phyloP scores from a whole-genome alignment of 345 rosid species.

The Passiflora organensis region DNA sequence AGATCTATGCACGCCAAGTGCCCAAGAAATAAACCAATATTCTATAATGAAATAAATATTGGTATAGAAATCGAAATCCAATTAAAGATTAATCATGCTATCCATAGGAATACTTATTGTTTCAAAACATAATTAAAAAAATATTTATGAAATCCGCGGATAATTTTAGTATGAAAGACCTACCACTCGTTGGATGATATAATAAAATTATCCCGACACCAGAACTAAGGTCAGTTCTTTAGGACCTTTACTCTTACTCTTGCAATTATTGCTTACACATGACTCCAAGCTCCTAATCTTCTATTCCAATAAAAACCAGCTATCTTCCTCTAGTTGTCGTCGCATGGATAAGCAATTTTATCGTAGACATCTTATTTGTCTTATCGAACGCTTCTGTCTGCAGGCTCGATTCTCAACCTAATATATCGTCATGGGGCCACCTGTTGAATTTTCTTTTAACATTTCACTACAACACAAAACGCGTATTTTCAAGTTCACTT shows the following conservation, averaged over 20 bases:
- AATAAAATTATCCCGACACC: no score
- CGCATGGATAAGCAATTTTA: background rate
- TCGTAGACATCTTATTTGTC: conserved; percentile 14
- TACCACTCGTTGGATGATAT: no score
- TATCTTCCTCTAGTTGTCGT: conserved; percentile 38
- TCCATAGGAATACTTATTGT: no score
- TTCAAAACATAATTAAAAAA: no score
- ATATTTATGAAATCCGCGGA: no score
- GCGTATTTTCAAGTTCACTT: conserved; percentile 10
- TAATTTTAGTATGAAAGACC: no score
- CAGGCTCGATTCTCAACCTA: conserved; percentile 7
- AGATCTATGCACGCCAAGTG: no score
- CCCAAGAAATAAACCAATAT: no score
- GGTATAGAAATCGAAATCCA: no score
- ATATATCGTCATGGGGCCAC: conserved; percentile 5
- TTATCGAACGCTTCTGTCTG: conserved; percentile 5
- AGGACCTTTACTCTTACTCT: conserved; percentile 35
- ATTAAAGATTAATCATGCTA: no score
- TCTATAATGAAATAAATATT: no score
- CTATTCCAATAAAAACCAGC: conserved; percentile 32
- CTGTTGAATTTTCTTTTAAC: conserved; percentile 13
- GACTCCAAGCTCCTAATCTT: conserved; percentile 57
- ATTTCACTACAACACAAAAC: conserved; percentile 17
- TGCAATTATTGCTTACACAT: conserved; percentile 64
- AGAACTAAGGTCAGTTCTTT: conserved; percentile 36